Percentiles rank a stretch among this genome's conserved stretches.
These are phyloP conservation scores for Astragalus glycyphyllos DNA, from an alignment of 306 rosid species.

Conservation along the genomic window DNA sequence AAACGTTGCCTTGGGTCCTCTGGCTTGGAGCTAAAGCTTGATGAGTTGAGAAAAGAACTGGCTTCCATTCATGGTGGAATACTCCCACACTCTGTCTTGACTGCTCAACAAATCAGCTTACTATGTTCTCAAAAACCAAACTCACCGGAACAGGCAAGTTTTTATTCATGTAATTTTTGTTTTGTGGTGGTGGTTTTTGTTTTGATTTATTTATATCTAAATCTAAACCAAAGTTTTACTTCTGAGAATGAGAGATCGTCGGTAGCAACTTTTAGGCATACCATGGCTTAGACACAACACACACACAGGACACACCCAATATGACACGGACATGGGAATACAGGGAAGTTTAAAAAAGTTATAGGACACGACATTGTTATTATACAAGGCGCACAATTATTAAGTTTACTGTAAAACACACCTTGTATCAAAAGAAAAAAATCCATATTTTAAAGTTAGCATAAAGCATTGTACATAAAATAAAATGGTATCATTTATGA, in stretches of 20 bases:
- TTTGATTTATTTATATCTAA: constrained; percentile 7
- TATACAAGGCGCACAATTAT: not conserved
- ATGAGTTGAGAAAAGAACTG: constrained; percentile 77
- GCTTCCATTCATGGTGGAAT: constrained; percentile 79
- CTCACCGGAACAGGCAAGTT: constrained; percentile 73
- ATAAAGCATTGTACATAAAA: not conserved
- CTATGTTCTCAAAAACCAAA: constrained; percentile 75
- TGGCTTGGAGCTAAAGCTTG: constrained; percentile 78
- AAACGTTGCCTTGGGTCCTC: constrained; percentile 62
- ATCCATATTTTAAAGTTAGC: not conserved
- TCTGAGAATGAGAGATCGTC: constrained; percentile 1
- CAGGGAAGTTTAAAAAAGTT: not conserved
- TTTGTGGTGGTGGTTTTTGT: constrained; percentile 23
- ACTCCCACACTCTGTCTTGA: constrained; percentile 83
- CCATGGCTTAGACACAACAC: not conserved
- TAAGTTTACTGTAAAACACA: not conserved
- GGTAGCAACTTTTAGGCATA: not conserved
- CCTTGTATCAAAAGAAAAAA: not conserved
- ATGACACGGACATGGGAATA: not conserved
- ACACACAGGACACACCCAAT: not conserved
- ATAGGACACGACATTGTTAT: not conserved
- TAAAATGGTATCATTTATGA: not conserved
- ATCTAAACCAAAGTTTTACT: constrained; percentile 10
- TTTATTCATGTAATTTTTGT: constrained; percentile 14
- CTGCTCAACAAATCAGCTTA: constrained; percentile 77